Base-by-base conservation (phyloP, 495 filamentous ascomycete species). In the Lasiosphaeris hirsuta region DNA sequence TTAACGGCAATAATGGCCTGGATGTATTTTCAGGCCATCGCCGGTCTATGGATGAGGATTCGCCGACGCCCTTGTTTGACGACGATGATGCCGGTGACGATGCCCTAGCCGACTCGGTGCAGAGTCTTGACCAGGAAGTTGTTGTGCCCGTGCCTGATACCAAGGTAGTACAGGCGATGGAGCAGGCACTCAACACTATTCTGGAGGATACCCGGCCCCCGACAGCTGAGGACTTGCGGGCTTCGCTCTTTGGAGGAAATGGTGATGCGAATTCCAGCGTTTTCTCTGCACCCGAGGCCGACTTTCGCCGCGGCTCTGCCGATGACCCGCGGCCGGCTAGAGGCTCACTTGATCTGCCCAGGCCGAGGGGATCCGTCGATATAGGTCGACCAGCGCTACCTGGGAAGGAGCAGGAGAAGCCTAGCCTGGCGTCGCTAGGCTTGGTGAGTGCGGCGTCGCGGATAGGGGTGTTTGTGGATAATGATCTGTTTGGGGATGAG, bases 401-500 rank as follows among this genome's bases (percentile, higher is more conserved):
- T 34, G 60, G 56, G 15, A 81, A 80, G 61, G 84, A 88, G 56
- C 81, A 71, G 11, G 79, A 85, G 23, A 90, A 88, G 66, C 91
- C 90, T 11, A 97, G 87, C 65, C 83, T 98, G 59, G 86, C 94
- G 11, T 97, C 93, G 4, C 73, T 98, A 0, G 95, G 95, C 2
- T 81, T 99, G 11, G 87, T 99, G 2, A 91, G 86, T 53, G 82
- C 86, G 13, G 88, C 86, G 17, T 86, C 85, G 10, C 84, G 90
- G 4, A 88, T 87, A 52, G 90, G 92, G 8, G 94, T 96, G 4
- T 97, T 99, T 72, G 81, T 85, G 2, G 89, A 96, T 60, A 88
- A 96, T 61, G 92, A 97, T 64, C 83, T 99, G 17, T 97, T 96
- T 66, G 86, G 85, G 10, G 94, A 97, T 54, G 92, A 96, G 66